A percentile compares a stretch with the other conserved stretches of the same genome.
Conservation (phyloP, 192 early-diverging fungal genomes). For the Blastocladiella britannica region DNA sequence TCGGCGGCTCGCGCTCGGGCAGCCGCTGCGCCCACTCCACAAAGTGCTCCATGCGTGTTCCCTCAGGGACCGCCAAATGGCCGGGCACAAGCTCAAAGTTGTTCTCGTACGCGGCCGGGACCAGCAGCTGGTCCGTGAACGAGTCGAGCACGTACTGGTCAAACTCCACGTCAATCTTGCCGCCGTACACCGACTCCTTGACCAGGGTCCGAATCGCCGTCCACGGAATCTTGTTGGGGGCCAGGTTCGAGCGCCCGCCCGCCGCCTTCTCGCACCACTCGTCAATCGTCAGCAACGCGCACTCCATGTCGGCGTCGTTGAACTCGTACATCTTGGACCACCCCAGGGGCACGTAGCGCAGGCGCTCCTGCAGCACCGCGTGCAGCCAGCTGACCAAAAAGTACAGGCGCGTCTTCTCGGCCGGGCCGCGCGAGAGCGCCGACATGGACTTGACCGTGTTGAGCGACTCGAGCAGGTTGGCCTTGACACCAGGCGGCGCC, state of each 20-base stretch:
- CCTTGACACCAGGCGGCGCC: conserved; percentile 86
- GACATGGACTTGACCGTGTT: conserved; percentile 29
- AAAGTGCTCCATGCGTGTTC: conserved; percentile 64
- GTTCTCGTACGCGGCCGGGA: conserved; percentile 50
- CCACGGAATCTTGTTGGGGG: conserved; percentile 93
- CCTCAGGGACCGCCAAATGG: conserved; percentile 57
- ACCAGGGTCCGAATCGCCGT: conserved; percentile 68
- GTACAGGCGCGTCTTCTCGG: conserved; percentile 70
- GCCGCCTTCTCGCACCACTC: conserved; percentile 71
- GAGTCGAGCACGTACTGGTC: conserved; percentile 71
- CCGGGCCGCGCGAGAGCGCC: conserved; percentile 40
- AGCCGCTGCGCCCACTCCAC: conserved; percentile 67
- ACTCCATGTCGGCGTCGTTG: conserved; percentile 91
- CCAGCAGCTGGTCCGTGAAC: conserved; percentile 70
- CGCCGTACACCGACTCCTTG: conserved; percentile 83
- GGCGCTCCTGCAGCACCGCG: conserved; percentile 79
- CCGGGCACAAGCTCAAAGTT: conserved; percentile 54
- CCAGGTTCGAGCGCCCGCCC: conserved; percentile 64
- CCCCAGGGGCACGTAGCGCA: conserved; percentile 89
- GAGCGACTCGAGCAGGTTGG: conserved; percentile 70
- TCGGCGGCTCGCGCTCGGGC: conserved; percentile 82
- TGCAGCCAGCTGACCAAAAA: conserved; percentile 96
- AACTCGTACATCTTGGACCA: conserved; percentile 98
- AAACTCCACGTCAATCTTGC: conserved; percentile 78
- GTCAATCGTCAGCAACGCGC: conserved; percentile 71